Evolutionary conservation across 2,329 filamentous ascomycete species (phyloP).

Genomic region (Alternaria longipes): DNA sequence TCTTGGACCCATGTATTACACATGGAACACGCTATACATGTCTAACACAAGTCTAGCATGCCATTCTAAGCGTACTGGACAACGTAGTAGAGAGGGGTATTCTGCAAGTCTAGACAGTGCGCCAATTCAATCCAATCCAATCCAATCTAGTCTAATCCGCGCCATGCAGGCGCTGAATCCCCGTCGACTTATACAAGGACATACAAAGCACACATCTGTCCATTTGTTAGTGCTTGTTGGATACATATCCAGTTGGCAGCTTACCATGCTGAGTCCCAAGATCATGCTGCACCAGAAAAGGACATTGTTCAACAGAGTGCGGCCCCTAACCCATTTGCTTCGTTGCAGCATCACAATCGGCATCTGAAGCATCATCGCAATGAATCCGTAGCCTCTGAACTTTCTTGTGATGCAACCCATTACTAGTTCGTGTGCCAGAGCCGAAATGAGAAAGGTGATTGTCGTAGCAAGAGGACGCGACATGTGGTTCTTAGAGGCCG

Average conservation of each 20-base stretch:
- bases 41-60: not conserved
- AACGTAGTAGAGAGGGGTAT: slow-evolving; percentile 27
- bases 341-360: slow-evolving; percentile 93
- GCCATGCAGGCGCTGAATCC: not conserved
- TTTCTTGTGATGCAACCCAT: slow-evolving; percentile 99
- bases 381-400: slow-evolving; percentile 89
- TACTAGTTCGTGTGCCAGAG: slow-evolving; percentile 90
- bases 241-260: slow-evolving; percentile 35
- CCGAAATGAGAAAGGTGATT: slow-evolving; percentile 90
- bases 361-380: slow-evolving; percentile 95
- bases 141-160: not conserved
- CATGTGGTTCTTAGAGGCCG: slow-evolving; percentile 78
- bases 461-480: slow-evolving; percentile 81
- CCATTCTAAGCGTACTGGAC: not conserved
- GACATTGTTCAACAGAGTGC: slow-evolving; percentile 76
- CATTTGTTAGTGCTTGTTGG: not conserved
- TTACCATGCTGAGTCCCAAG: slow-evolving; percentile 79
- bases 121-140: not conserved
- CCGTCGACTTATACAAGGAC: slow-evolving; percentile 42
- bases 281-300: slow-evolving; percentile 96
- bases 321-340: slow-evolving; percentile 76
- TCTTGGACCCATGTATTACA: not conserved
- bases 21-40: not conserved
- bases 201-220: slow-evolving; percentile 52
- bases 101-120: slow-evolving; percentile 17